phyloP scores from a whole-genome alignment of 164 flowering plant genomes.

The Chimonanthus praecox region DNA sequence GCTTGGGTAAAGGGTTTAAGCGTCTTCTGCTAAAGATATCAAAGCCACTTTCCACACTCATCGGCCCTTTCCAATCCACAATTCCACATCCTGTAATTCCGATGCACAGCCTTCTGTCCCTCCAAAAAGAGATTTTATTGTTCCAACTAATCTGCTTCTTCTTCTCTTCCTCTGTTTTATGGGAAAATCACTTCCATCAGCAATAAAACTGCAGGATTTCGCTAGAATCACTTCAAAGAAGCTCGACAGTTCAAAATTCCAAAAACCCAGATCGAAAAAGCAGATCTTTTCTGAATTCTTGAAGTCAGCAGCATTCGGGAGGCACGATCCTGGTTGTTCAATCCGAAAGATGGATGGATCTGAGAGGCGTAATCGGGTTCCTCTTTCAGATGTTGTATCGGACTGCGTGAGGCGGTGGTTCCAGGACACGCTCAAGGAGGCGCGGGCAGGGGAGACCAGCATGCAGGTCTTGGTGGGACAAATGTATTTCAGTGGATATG shows the following conservation, averaged over 20 bases:
- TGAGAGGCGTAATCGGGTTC: constrained; percentile 25
- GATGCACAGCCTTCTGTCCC: no score
- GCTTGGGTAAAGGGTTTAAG: no score
- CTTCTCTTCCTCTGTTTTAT: constrained; percentile 9
- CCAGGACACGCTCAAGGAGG: constrained; percentile 76
- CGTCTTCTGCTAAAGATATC: no score
- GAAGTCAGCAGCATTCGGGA: neutral
- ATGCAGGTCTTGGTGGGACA: constrained; percentile 94
- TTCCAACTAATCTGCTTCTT: no score
- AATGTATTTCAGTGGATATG: constrained; percentile 91
- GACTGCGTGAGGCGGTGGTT: constrained; percentile 85
- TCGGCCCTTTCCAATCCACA: no score
- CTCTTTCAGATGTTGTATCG: constrained; percentile 62
- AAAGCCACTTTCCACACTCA: no score
- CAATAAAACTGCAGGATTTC: constrained; percentile 15
- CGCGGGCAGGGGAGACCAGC: constrained; percentile 64
- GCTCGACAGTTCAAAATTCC: neutral
- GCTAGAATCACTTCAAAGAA: constrained; percentile 8
- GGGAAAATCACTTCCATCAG: constrained; percentile 31
- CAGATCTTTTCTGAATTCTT: constrained; percentile 8
- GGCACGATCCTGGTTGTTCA: neutral
- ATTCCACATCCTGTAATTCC: no score
- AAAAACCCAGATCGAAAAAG: constrained; percentile 16
- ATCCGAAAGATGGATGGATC: constrained; percentile 14
- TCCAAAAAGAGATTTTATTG: no score